Percentiles rank a stretch among this genome's conserved stretches.
Conservation (phyloP, 108 stramenopile species). For the Nannochloropsis oceanica region DNA sequence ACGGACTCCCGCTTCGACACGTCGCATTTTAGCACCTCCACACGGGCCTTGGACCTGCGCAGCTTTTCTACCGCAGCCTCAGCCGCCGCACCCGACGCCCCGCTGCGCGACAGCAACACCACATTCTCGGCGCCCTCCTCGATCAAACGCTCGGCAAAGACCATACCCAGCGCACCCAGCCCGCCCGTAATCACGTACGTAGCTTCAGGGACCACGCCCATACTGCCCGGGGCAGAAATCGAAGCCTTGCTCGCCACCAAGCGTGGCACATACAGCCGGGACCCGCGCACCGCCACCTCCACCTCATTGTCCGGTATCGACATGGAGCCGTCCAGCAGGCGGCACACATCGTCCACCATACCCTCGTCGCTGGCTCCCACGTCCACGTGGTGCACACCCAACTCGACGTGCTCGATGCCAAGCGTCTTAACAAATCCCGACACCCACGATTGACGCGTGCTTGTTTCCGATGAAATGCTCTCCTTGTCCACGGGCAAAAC, state of each 20-base stretch:
- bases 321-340: background rate
- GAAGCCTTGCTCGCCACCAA: background rate
- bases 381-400: background rate
- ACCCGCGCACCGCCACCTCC: background rate
- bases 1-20: too few relatives aligned
- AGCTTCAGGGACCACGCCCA: background rate
- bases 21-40: too few relatives aligned
- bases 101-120: too few relatives aligned
- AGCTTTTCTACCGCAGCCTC: too few relatives aligned
- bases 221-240: background rate
- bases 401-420: background rate
- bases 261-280: background rate
- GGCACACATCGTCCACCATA: background rate
- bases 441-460: background rate
- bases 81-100: too few relatives aligned
- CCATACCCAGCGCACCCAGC: conserved; percentile 8
- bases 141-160: background rate
- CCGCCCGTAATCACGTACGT: conserved; percentile 18
- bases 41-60: too few relatives aligned
- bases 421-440: background rate
- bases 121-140: background rate
- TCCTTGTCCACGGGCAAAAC: background rate
- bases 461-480: background rate
- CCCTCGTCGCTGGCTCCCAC: background rate
- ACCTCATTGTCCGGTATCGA: background rate